Base-by-base conservation (phyloP, 1,139 yeast genomes). In the Taphrina sp. region DNA sequence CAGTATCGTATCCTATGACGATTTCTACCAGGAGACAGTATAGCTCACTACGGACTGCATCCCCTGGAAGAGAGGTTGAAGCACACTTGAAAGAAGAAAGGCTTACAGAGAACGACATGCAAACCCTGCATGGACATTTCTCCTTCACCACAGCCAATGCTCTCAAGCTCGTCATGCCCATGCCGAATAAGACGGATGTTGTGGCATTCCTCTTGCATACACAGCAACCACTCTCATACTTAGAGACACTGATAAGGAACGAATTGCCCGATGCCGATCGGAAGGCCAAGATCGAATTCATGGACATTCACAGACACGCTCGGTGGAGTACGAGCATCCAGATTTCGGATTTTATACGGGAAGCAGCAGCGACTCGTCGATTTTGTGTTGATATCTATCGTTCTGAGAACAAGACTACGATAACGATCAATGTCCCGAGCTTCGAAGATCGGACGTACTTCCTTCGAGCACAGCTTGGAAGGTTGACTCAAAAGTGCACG, bases 401-500 rank as follows among this genome's bases (percentile, higher is more conserved):
- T 2, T 16, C 23, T 1, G 23, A 52, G 24, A 31, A 41, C 19
- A 29, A 8, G 12, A 20, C 33, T 7, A 24, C 20, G 1, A 37
- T 52, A n/a, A 19, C 29, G 3, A 45, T 52, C 39, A 36, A 29
- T 43, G 57, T 52, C 19, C 57, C 57, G 2, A 44, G 36, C 23
- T 52, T 52, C 26, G 57, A 52, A 38, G 57, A 52, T 28, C 52
- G 57, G 7, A 52, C 57, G 16, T 45, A 44, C 23, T 52, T 43
- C 34, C 22, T 52, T 5, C 37, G 57, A 20, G 34, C 45, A 3
- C 52, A 31, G 19, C 36, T 52, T 10, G 54, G 54, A 14, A 38
- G 54, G 3, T 26, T 49, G 34, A 49, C 54, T 2, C 33, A 49
- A 7, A 43, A 36, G 10, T 28, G 43, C 24, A 38, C 8, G 43